Percentiles rank a stretch among this genome's conserved stretches.
Evolutionary conservation across 2,329 filamentous ascomycete genomes (phyloP).

Genomic region (Xylariomycetidae sp.): DNA sequence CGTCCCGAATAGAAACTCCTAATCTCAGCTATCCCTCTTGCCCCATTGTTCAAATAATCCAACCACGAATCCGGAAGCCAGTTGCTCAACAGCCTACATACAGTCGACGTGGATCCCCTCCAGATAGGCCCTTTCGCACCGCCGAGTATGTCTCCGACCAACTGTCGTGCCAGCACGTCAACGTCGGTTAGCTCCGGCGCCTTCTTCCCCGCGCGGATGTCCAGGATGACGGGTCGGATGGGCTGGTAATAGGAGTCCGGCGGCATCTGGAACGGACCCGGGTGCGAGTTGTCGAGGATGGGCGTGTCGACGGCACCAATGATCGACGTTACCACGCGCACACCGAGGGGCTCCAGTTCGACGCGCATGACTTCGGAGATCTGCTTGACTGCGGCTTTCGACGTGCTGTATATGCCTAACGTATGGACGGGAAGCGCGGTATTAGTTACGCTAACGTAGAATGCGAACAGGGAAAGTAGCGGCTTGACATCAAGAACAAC

Average conservation of each 20-base stretch:
- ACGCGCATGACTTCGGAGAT: conserved; percentile 11
- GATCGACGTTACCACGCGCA: conserved; percentile 14
- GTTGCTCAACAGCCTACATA: conserved; percentile 1
- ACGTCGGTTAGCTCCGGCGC: neutral
- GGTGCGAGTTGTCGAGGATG: neutral
- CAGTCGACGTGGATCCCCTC: conserved; percentile 1
- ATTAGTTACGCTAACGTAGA: too few species aligned
- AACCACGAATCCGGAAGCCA: conserved; percentile 1
- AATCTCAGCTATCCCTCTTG: conserved; percentile 2
- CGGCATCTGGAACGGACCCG: conserved; percentile 1
- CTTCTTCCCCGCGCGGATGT: conserved; percentile 2
- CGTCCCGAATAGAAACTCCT: conserved; percentile 3
- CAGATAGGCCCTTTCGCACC: conserved; percentile 2
- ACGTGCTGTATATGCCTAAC: conserved; percentile 4
- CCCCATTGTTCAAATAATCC: conserved; percentile 2
- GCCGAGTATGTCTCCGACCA: conserved; percentile 5
- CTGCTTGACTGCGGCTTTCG: conserved; percentile 7
- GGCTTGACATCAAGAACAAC: too few species aligned
- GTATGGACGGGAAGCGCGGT: too few species aligned
- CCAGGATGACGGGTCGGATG: conserved; percentile 1
- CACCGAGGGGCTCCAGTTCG: conserved; percentile 13
- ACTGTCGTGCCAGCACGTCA: conserved; percentile 1
- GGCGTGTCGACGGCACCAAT: conserved; percentile 7
- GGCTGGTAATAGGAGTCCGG: conserved; percentile 2
- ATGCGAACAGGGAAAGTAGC: neutral